These are phyloP conservation scores for Boletus rubroflammeus DNA, from an alignment of 768 basidiomycete genomes.

Conservation along the genomic window DNA sequence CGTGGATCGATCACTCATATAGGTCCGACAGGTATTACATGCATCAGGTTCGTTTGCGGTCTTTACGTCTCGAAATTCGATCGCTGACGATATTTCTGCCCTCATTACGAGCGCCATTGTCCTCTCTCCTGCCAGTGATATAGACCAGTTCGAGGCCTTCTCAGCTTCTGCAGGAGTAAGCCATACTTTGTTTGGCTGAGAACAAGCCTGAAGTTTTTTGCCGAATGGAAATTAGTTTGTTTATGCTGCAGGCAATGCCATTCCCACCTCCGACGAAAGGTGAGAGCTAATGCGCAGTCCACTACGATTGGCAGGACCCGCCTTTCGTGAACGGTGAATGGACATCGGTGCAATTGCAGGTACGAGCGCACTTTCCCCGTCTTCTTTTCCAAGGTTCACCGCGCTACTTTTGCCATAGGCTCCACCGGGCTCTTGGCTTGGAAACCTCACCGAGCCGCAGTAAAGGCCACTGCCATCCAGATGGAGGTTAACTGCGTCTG, in stretches of 20 bases:
- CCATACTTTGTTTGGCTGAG: too few relatives aligned
- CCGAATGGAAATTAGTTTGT: neutral
- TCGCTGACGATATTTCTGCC: neutral
- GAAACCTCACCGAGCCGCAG: neutral
- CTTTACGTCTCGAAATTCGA: too few relatives aligned
- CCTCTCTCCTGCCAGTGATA: neutral
- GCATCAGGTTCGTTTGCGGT: neutral
- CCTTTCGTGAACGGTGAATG: neutral
- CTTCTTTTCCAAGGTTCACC: neutral
- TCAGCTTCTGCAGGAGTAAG: neutral
- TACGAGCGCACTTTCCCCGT: neutral
- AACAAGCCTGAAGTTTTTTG: too few relatives aligned
- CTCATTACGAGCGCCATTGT: neutral
- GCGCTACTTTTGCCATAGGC: neutral
- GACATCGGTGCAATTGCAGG: neutral
- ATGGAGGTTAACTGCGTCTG: too few relatives aligned
- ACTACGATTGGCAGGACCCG: neutral
- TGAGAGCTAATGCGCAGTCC: neutral
- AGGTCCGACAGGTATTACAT: neutral
- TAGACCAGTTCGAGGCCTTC: too few relatives aligned
- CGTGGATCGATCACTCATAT: neutral
- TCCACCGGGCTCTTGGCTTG: neutral
- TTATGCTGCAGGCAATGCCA: neutral
- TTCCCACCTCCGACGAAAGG: neutral
- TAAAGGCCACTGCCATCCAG: neutral